Evolutionary conservation across 805 yeast species (phyloP).

Genomic region (Metschnikowia matae): DNA sequence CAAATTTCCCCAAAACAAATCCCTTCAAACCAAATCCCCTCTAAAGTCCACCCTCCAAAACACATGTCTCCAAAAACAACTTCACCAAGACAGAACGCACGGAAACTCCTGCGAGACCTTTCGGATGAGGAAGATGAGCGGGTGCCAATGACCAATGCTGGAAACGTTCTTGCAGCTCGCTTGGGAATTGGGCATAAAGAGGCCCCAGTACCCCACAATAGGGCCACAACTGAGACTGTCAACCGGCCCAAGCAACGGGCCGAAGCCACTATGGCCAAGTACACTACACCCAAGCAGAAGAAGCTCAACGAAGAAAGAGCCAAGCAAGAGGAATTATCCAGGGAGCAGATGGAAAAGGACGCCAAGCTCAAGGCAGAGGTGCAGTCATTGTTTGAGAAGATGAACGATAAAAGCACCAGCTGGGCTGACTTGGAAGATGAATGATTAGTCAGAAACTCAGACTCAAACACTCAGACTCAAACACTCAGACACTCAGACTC

Average conservation of each 20-base stretch:
- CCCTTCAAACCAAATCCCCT: neutral
- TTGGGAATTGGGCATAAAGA: conserved; percentile 14
- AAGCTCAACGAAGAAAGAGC: conserved; percentile 7
- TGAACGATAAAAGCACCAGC: conserved; percentile 25
- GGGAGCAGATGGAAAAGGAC: conserved; percentile 13
- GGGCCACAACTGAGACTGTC: neutral
- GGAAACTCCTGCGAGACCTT: neutral
- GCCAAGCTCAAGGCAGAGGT: conserved; percentile 25
- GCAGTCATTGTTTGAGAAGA: conserved; percentile 24
- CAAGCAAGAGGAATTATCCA: conserved; percentile 6
- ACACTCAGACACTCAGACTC: too few species aligned
- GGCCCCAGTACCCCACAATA: neutral
- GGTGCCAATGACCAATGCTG: conserved; percentile 31
- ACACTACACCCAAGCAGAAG: conserved; percentile 13
- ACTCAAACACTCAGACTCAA: too few species aligned
- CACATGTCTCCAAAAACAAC: neutral
- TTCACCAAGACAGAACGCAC: neutral
- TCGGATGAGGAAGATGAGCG: conserved; percentile 11
- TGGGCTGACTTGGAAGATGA: conserved; percentile 35
- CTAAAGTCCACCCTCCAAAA: neutral
- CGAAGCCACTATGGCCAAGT: conserved; percentile 1
- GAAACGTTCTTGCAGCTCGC: conserved; percentile 30
- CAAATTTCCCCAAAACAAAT: neutral
- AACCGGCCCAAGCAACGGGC: neutral
- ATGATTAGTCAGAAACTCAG: too few species aligned